Percentiles rank a stretch among this genome's conserved stretches.
Evolutionary conservation across 164 flowering plant genomes (phyloP).

Genomic region (Echeveria elegans): DNA sequence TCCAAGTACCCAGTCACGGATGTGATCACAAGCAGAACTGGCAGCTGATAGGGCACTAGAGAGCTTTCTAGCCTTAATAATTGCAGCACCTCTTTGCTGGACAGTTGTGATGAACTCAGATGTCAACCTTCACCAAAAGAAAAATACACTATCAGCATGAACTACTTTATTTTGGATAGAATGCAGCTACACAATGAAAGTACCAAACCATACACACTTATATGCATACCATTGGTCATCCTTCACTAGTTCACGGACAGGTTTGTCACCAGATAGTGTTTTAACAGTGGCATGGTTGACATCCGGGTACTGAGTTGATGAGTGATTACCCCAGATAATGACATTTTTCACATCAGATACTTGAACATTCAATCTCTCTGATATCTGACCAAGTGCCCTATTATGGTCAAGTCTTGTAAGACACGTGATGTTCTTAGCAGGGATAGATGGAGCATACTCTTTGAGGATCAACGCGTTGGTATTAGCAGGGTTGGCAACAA

Average conservation of each 20-base stretch:
- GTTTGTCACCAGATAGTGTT: conserved; percentile 67
- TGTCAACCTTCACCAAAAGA: conserved; percentile 48
- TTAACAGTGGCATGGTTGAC: conserved; percentile 81
- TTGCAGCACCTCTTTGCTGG: conserved; percentile 99
- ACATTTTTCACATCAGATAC: conserved; percentile 93
- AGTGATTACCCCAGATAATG: conserved; percentile 96
- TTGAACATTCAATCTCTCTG: conserved; percentile 83
- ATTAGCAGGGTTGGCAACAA: conserved; percentile 98
- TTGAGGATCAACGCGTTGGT: conserved; percentile 97
- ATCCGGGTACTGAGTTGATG: conserved; percentile 88
- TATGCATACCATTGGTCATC: conserved; percentile 72
- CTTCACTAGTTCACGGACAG: conserved; percentile 70
- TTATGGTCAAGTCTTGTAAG: conserved; percentile 91
- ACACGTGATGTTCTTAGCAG: conserved; percentile 79
- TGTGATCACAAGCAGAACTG: conserved; percentile 94
- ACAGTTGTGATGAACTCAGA: conserved; percentile 81
- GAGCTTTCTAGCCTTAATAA: conserved; percentile 29
- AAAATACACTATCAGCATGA: neutral
- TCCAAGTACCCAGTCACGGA: conserved; percentile 98
- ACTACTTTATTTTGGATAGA: neutral
- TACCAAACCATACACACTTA: neutral
- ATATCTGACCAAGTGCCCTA: conserved; percentile 95
- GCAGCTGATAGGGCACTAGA: conserved; percentile 99
- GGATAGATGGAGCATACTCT: conserved; percentile 86
- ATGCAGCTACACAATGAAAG: neutral